Evolutionary conservation across 1,284 basidiomycete genomes (phyloP).

Genomic region (Fistulinella staudtii): DNA sequence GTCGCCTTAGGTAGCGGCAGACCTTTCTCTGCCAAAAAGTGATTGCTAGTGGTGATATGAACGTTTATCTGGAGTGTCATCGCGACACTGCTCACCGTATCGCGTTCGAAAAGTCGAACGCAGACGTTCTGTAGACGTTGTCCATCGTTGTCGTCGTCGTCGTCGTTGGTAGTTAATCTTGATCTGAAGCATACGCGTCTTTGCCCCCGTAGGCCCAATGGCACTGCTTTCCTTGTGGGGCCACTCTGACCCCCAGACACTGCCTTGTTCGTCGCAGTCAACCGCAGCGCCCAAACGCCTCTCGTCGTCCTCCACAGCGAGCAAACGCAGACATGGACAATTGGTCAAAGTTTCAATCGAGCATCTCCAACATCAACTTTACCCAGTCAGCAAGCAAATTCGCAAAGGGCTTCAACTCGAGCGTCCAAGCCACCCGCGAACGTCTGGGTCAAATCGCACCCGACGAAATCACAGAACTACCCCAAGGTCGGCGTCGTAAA

Average conservation of each 20-base stretch:
- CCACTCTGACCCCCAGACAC: slow-evolving; percentile 20
- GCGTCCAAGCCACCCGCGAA: slow-evolving; percentile 89
- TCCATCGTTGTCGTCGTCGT: slow-evolving; percentile 35
- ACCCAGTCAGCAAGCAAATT: slow-evolving; percentile 69
- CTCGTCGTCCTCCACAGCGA: background rate
- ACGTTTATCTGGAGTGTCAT: background rate
- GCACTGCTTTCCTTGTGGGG: too few species aligned
- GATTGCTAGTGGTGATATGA: slow-evolving; percentile 48
- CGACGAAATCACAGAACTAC: slow-evolving; percentile 94
- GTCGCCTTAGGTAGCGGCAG: slow-evolving; percentile 77
- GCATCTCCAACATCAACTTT: slow-evolving; percentile 59
- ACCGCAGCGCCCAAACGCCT: slow-evolving; percentile 2
- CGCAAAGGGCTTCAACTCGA: slow-evolving; percentile 80
- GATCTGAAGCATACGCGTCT: too few species aligned
- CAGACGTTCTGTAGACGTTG: slow-evolving; percentile 42
- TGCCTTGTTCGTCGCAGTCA: background rate
- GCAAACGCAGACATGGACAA: slow-evolving; percentile 56
- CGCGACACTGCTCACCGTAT: slow-evolving; percentile 36
- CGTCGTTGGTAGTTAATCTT: too few species aligned
- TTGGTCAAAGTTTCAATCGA: slow-evolving; percentile 66
- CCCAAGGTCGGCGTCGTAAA: slow-evolving; percentile 54
- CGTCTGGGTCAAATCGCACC: slow-evolving; percentile 84
- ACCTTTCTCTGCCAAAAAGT: slow-evolving; percentile 69
- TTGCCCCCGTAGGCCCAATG: too few species aligned
- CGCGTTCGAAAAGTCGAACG: slow-evolving; percentile 74